Evolutionary conservation across 2,329 filamentous ascomycete species (phyloP).

Genomic region (Colletotrichum brevisporum): DNA sequence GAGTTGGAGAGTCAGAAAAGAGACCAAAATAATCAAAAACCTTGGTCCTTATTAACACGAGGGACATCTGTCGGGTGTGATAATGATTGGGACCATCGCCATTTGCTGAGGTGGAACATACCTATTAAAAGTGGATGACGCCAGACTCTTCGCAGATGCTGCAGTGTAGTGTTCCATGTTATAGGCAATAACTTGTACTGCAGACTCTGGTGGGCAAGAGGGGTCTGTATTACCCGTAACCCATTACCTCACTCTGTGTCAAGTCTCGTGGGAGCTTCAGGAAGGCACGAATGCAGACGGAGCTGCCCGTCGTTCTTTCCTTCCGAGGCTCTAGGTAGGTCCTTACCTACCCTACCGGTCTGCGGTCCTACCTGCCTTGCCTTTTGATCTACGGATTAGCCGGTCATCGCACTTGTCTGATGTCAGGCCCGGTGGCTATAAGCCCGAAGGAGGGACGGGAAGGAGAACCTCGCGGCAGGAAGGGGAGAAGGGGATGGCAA

Average conservation of each 20-base stretch:
- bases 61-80: background rate
- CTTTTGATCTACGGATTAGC: background rate
- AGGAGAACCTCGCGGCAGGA: background rate
- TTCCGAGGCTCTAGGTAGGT: background rate
- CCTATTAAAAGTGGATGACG: slow-evolving; percentile 14
- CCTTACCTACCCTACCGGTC: too few relatives aligned
- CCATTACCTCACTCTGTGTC: too few relatives aligned
- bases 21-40: background rate
- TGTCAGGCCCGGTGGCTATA: background rate
- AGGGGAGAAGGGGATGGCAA: background rate
- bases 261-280: too few relatives aligned
- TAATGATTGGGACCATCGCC: slow-evolving; percentile 2
- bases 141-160: background rate
- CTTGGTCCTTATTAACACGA: background rate
- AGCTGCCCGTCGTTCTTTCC: too few relatives aligned
- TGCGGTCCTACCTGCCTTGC: background rate
- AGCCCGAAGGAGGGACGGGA: slow-evolving; percentile 35
- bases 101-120: background rate
- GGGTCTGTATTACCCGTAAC: too few relatives aligned
- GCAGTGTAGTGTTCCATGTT: too few relatives aligned
- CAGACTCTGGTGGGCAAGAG: too few relatives aligned
- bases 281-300: too few relatives aligned
- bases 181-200: too few relatives aligned
- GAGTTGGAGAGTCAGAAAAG: slow-evolving; percentile 3
- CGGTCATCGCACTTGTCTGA: background rate